Evolutionary conservation across 441 rosid species (phyloP).

Genomic region (Gossypium gossypioides): DNA sequence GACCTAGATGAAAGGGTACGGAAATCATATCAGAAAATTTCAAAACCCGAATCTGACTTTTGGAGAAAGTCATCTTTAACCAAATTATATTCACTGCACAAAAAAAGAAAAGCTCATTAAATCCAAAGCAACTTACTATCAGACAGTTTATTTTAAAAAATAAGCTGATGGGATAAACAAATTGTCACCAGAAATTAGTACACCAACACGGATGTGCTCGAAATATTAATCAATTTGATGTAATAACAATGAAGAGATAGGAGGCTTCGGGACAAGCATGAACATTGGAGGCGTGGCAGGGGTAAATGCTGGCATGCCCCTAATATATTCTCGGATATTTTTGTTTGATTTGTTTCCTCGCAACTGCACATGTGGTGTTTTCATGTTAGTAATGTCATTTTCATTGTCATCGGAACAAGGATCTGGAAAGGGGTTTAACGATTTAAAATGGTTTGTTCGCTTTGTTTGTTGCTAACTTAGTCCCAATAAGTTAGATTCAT

Average conservation of each 20-base stretch:
- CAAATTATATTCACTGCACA: conserved; percentile 34
- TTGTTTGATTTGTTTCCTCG: too few relatives aligned
- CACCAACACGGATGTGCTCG: conserved; percentile 18
- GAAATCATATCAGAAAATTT: too few relatives aligned
- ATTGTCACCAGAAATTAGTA: background rate
- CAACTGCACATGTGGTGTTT: too few relatives aligned
- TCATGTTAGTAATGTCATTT: too few relatives aligned
- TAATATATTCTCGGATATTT: background rate
- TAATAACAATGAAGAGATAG: conserved; percentile 17
- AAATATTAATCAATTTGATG: conserved; percentile 44
- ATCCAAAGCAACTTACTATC: background rate
- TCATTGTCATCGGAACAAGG: too few relatives aligned
- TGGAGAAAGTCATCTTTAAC: conserved; percentile 25
- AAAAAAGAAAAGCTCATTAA: background rate
- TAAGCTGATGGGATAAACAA: background rate
- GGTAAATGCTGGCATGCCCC: conserved; percentile 22
- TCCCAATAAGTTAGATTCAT: too few relatives aligned
- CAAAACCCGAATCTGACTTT: too few relatives aligned
- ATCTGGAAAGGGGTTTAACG: too few relatives aligned
- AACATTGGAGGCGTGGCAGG: conserved; percentile 21
- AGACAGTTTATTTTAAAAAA: background rate
- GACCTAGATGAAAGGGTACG: too few relatives aligned
- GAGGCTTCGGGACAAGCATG: conserved; percentile 20
- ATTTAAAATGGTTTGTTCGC: too few relatives aligned
- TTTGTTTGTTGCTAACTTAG: too few relatives aligned